These are phyloP conservation scores for Tremellales sp. DNA, from an alignment of 1,284 basidiomycete species.

Conservation along the genomic window DNA sequence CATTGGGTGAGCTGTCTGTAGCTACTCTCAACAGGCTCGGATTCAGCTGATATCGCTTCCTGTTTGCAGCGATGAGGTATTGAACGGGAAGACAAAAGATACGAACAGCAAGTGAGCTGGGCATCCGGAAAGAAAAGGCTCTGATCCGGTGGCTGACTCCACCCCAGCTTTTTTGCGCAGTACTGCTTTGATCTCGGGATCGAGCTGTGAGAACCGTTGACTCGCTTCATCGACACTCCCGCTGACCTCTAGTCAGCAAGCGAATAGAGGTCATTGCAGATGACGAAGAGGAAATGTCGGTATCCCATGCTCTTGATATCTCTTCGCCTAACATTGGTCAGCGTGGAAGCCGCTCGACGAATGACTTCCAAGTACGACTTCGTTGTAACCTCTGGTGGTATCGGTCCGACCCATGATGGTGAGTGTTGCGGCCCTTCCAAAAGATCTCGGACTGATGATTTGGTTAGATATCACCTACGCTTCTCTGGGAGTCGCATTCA, in stretches of 20 bases:
- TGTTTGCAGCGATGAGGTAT: constrained; percentile 51
- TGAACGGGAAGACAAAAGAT: constrained; percentile 62
- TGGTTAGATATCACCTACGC: constrained; percentile 75
- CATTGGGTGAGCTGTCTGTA: constrained; percentile 31
- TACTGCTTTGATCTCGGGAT: constrained; percentile 85
- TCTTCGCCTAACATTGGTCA: constrained; percentile 36
- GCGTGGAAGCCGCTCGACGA: constrained; percentile 75
- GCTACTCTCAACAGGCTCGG: background rate
- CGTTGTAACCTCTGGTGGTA: constrained; percentile 75
- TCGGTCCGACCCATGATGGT: constrained; percentile 85
- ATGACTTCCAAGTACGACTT: constrained; percentile 82
- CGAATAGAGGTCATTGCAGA: constrained; percentile 89
- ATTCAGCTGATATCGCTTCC: constrained; percentile 7
- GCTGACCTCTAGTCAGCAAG: constrained; percentile 54
- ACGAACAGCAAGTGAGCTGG: constrained; percentile 57
- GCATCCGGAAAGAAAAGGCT: background rate
- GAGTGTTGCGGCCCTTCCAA: constrained; percentile 2
- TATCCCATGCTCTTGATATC: background rate
- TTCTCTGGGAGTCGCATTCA: constrained; percentile 80
- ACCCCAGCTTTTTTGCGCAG: constrained; percentile 66
- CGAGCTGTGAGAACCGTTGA: constrained; percentile 61
- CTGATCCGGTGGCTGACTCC: too few species aligned
- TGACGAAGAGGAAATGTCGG: constrained; percentile 81
- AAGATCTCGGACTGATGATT: background rate
- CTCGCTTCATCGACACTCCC: background rate